Base-by-base conservation (phyloP, 352 stramenopile genomes). In the Globisporangium iwayamae region DNA sequence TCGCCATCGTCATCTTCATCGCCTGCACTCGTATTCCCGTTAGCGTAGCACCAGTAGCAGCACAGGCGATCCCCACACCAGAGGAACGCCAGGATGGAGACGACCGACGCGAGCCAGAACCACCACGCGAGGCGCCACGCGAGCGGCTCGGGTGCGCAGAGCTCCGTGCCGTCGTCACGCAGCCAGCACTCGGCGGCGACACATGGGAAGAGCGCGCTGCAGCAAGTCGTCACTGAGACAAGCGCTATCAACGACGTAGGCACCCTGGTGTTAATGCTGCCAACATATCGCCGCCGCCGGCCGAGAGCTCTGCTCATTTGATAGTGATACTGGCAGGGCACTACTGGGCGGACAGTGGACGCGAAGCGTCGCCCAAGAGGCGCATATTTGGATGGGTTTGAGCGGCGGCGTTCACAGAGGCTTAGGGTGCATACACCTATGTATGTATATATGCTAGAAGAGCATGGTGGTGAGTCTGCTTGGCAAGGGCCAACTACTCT, bases 21-120 rank as follows among this genome's bases (percentile, higher is more conserved):
- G 34, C 8, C 39, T 25, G 41, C 60, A 14, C 54, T 25, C 13
- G 20, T 36, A 4, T 67, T 38, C 34, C 50, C 9, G 28, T 59
- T 57, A 16, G 28, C 28, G 22, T 55, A 60, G 16, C 32, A 34
- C 10, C 36, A 67, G 30, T 57, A 56, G 57, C 69, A 76, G 63
- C 66, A 74, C 22, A 70, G 20, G n/a, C 50, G 58, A 22, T 84
- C 69, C 4, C 66, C 79, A 48, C 72, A 83, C 10, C 75, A 70
- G 6, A 77, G 59, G 48, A 75, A 63, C 58, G 54, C 59, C 32
- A 73, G 63, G 16, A 64, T 63, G 60, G 86, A 63, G 28, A 89
- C 48, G 48, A 90, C 67, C 56, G 86, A 43, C 38, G 65, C 76
- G 63, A 90, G 81, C 75, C 83, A 91, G 67, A 90, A 78, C 83